These are phyloP conservation scores for Phellopilus nigrolimitatus DNA, from an alignment of 1,284 basidiomycete genomes.

Conservation along the genomic window DNA sequence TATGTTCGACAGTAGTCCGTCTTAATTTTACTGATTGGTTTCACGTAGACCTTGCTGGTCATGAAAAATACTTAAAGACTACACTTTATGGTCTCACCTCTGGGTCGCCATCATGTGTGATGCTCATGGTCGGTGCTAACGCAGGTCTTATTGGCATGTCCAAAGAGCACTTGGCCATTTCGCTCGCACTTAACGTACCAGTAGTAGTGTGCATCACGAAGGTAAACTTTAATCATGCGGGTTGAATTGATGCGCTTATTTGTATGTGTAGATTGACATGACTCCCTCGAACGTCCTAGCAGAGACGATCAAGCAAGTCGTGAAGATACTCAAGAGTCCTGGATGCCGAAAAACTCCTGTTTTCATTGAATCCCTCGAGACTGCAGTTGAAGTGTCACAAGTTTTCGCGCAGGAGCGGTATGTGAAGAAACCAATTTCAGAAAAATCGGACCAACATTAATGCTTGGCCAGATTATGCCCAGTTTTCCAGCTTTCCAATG, in stretches of 20 bases:
- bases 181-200: conserved; percentile 89
- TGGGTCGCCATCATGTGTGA: conserved; percentile 91
- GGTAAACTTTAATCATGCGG: conserved; percentile 36
- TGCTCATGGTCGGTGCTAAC: conserved; percentile 95
- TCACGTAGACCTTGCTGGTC: conserved; percentile 78
- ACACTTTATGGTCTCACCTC: conserved; percentile 95
- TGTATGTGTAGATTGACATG: conserved; percentile 84
- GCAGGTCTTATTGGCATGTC: conserved; percentile 97
- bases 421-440: too few species aligned
- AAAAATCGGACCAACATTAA: too few species aligned
- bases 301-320: conserved; percentile 89
- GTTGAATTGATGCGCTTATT: conserved; percentile 1
- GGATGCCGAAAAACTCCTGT: conserved; percentile 85
- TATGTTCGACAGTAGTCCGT: conserved; percentile 34
- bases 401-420: conserved; percentile 68
- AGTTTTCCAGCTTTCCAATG: conserved; percentile 92
- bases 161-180: conserved; percentile 94
- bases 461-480: conserved; percentile 75
- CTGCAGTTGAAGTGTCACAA: conserved; percentile 73
- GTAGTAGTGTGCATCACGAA: conserved; percentile 95
- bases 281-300: conserved; percentile 88
- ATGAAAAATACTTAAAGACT: conserved; percentile 88
- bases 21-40: conserved; percentile 7
- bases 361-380: conserved; percentile 71
- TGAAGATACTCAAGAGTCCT: conserved; percentile 90